Percentiles rank a stretch among this genome's conserved stretches.
phyloP scores from a whole-genome alignment of 2,329 filamentous ascomycete species.

The Dendryphion nanum region DNA sequence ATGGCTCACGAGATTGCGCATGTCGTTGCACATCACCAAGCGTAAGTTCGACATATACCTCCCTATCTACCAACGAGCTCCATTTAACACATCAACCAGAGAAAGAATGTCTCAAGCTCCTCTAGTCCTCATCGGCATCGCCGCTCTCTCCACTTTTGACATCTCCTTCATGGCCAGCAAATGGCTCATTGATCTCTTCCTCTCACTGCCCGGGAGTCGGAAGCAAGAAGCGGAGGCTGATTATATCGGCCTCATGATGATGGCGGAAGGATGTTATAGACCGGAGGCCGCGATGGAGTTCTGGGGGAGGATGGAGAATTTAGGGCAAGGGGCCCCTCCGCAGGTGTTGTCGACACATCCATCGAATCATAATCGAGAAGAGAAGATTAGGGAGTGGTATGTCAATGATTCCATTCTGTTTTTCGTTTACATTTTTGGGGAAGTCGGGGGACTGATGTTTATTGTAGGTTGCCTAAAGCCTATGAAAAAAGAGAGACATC shows the following conservation, averaged over 20 bases:
- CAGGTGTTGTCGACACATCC: constrained; percentile 78
- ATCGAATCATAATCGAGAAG: constrained; percentile 63
- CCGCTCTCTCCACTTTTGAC: constrained; percentile 38
- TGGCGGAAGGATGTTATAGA: constrained; percentile 76
- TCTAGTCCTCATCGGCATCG: constrained; percentile 39
- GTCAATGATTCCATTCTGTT: no score
- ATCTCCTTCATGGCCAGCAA: constrained; percentile 42
- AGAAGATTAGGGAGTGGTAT: constrained; percentile 62
- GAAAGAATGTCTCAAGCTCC: constrained; percentile 58
- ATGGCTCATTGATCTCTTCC: constrained; percentile 59
- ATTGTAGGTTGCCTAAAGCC: constrained; percentile 38
- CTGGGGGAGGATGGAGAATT: constrained; percentile 60
- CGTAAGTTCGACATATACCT: no score
- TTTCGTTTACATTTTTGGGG: not conserved
- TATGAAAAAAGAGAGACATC: constrained; percentile 35
- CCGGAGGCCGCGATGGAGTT: constrained; percentile 65
- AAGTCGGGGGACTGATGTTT: not conserved
- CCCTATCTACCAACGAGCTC: no score
- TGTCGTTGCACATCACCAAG: constrained; percentile 48
- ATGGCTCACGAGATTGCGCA: constrained; percentile 80
- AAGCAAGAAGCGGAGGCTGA: constrained; percentile 57
- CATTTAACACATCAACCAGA: no score
- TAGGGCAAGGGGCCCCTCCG: constrained; percentile 54
- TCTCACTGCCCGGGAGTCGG: constrained; percentile 66
- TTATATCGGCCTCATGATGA: constrained; percentile 56